These are phyloP conservation scores for Mallotus japonicus DNA, from an alignment of 441 rosid genomes.

Conservation along the genomic window DNA sequence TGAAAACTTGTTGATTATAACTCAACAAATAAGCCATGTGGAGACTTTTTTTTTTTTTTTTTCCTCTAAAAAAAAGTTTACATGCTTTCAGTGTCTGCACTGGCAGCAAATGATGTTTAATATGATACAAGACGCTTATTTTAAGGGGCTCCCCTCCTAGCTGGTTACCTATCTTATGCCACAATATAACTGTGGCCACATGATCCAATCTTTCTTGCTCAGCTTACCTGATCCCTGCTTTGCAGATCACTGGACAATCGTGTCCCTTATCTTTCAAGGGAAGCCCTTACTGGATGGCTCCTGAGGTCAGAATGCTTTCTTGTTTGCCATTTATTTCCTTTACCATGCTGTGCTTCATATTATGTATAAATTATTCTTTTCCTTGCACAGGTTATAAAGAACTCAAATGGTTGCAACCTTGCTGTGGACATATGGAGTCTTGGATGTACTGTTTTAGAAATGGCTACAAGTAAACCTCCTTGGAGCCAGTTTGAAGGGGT, in stretches of 20 bases:
- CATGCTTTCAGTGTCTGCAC: neutral
- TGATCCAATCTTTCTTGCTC: neutral
- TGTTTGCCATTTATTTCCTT: neutral
- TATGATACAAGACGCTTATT: conserved; percentile 1
- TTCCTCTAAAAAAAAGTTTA: neutral
- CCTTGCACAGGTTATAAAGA: conserved; percentile 52
- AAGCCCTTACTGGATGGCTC: conserved; percentile 99
- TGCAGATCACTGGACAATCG: conserved; percentile 90
- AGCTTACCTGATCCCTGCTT: conserved; percentile 18
- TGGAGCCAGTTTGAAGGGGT: conserved; percentile 87
- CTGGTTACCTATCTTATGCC: neutral
- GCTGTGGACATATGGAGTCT: conserved; percentile 91
- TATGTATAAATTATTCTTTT: conserved; percentile 17
- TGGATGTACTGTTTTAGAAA: conserved; percentile 86
- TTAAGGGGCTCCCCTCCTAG: neutral
- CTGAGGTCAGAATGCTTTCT: conserved; percentile 61
- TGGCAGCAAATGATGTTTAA: neutral
- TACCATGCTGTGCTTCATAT: neutral
- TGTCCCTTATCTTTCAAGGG: conserved; percentile 96
- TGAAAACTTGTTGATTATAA: neutral
- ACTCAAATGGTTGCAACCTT: conserved; percentile 60
- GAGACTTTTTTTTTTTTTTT: conserved; percentile 15
- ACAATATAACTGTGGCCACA: neutral
- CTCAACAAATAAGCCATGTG: neutral
- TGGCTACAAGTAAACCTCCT: conserved; percentile 83